Evolutionary conservation across 768 basidiomycete genomes (phyloP).

Genomic region (Leccinum rimulosum): DNA sequence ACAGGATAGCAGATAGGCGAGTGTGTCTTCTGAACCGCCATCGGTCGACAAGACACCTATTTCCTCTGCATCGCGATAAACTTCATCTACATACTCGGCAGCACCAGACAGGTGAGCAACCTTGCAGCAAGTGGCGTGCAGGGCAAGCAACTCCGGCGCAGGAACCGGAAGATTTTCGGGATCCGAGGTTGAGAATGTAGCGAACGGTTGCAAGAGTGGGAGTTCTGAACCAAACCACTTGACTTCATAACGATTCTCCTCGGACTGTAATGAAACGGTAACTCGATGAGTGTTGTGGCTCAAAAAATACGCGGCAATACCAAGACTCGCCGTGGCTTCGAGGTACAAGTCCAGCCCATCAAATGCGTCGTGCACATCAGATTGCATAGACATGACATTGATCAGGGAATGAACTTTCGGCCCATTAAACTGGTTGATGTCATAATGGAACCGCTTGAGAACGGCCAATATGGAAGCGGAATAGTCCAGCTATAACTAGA

Average conservation of each 20-base stretch:
- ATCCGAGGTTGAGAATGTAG: slow-evolving; percentile 4
- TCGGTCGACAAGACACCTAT: slow-evolving; percentile 1
- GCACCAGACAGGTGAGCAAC: slow-evolving; percentile 28
- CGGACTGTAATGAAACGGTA: neutral
- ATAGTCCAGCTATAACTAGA: slow-evolving; percentile 5
- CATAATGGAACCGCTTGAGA: neutral
- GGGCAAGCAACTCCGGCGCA: slow-evolving; percentile 6
- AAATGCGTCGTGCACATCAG: neutral
- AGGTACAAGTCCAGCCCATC: slow-evolving; percentile 6
- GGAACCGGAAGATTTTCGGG: slow-evolving; percentile 14
- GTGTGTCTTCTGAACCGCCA: slow-evolving; percentile 1
- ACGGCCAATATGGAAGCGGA: neutral
- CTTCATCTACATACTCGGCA: slow-evolving; percentile 13
- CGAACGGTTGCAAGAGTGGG: neutral
- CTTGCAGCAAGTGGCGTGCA: slow-evolving; percentile 24
- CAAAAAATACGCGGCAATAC: neutral
- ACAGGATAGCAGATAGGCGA: neutral
- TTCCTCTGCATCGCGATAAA: slow-evolving; percentile 6
- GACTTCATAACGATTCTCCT: slow-evolving; percentile 5
- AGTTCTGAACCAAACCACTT: neutral
- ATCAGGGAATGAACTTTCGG: slow-evolving; percentile 6
- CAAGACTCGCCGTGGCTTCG: slow-evolving; percentile 3
- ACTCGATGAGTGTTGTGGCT: neutral
- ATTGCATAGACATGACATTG: slow-evolving; percentile 3
- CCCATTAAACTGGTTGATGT: neutral